phyloP scores from a whole-genome alignment of 2,329 filamentous ascomycete species.

The Colletotrichum sp. region DNA sequence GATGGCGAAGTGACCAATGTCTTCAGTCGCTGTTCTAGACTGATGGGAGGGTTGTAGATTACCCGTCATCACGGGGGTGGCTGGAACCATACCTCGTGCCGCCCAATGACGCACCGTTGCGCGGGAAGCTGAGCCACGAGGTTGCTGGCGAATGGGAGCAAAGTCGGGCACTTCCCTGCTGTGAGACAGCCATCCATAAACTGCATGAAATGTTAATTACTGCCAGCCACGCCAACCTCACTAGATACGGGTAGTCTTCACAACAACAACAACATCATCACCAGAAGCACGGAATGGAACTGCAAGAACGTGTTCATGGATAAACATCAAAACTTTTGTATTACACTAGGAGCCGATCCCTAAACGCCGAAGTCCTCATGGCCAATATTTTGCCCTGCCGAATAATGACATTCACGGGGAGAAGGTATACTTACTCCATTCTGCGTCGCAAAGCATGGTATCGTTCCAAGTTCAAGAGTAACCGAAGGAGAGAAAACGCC shows the following conservation, averaged over 20 bases:
- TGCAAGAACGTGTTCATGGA: neutral
- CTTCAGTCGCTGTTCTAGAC: neutral
- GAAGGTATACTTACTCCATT: slow-evolving; percentile 24
- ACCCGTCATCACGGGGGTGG: slow-evolving; percentile 12
- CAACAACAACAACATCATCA: neutral
- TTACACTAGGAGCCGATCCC: slow-evolving; percentile 7
- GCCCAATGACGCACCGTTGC: slow-evolving; percentile 6
- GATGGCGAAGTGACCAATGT: neutral
- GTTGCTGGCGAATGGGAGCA: slow-evolving; percentile 36
- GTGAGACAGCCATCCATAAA: neutral
- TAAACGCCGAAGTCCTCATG: slow-evolving; percentile 13
- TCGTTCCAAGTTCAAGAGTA: slow-evolving; percentile 16
- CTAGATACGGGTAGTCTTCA: neutral
- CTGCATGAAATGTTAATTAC: neutral
- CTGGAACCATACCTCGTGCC: slow-evolving; percentile 4
- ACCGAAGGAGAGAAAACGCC: slow-evolving; percentile 20
- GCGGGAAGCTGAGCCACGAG: slow-evolving; percentile 36
- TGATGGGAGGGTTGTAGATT: neutral
- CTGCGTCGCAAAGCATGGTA: slow-evolving; percentile 18
- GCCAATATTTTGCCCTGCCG: neutral
- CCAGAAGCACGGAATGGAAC: too few relatives aligned
- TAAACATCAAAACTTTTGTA: slow-evolving; percentile 17
- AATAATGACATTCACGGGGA: slow-evolving; percentile 14
- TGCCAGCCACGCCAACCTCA: neutral
- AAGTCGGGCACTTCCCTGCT: neutral